phyloP scores from a whole-genome alignment of 768 basidiomycete genomes.

The Leccinum longicurvipes region DNA sequence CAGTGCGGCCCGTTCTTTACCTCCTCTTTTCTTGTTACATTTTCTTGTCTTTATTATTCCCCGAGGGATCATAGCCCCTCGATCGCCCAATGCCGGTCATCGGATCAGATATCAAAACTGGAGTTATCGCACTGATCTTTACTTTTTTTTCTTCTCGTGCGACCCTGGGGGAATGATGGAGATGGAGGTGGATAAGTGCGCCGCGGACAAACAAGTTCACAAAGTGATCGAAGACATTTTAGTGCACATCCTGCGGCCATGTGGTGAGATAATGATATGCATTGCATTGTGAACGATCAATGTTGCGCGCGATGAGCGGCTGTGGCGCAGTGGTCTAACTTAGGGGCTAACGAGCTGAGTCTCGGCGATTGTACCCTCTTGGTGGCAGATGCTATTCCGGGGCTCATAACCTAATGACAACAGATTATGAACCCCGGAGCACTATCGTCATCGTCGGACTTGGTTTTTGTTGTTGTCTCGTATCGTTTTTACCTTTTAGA shows the following conservation, averaged over 20 bases:
- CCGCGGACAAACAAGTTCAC: conserved; percentile 9
- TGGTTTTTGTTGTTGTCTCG: conserved; percentile 2
- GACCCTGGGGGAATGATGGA: neutral
- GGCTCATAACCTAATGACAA: conserved; percentile 26
- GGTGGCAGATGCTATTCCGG: conserved; percentile 19
- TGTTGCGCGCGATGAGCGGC: neutral
- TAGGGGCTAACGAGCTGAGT: neutral
- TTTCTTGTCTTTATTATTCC: neutral
- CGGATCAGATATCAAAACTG: conserved; percentile 6
- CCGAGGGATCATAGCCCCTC: neutral
- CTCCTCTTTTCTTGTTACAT: neutral
- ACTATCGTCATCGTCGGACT: conserved; percentile 7
- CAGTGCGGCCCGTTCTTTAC: neutral
- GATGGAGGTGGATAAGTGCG: conserved; percentile 3
- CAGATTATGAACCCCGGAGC: conserved; percentile 16
- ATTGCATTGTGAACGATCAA: neutral
- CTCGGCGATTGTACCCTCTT: neutral
- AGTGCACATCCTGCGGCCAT: neutral
- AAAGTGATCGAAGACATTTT: neutral
- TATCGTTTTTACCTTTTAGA: neutral
- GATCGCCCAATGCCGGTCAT: conserved; percentile 7
- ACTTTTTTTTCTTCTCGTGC: neutral
- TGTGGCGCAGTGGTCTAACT: conserved; percentile 14
- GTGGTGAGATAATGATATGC: neutral
- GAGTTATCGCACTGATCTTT: conserved; percentile 3